Percentiles rank a stretch among this genome's conserved stretches.
These are phyloP conservation scores for Juncus effusus DNA, from an alignment of 176 grass and related monocot species.

Conservation along the genomic window DNA sequence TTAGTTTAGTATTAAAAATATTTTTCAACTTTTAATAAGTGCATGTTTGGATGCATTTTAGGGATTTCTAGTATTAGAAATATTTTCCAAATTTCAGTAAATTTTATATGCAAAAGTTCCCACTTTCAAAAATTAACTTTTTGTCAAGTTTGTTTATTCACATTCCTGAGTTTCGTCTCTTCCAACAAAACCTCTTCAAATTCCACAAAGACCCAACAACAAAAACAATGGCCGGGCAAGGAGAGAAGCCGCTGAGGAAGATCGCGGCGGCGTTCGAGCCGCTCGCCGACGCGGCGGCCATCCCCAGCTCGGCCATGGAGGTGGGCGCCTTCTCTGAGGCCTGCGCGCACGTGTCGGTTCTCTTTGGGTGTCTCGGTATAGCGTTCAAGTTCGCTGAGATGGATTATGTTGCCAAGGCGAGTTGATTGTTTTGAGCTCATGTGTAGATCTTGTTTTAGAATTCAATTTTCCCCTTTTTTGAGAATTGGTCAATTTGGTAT, in stretches of 20 bases:
- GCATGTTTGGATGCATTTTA: too few relatives aligned
- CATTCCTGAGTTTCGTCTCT: background rate
- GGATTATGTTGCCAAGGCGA: conserved; percentile 94
- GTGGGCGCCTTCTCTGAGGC: conserved; percentile 59
- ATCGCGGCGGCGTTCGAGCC: conserved; percentile 75
- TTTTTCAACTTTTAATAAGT: too few relatives aligned
- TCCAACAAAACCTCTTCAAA: background rate
- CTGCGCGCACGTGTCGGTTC: conserved; percentile 79
- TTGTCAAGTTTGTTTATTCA: too few relatives aligned
- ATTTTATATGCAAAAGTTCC: too few relatives aligned
- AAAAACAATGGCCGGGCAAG: conserved; percentile 11
- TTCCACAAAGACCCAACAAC: background rate
- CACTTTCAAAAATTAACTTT: too few relatives aligned
- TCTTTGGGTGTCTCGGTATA: conserved; percentile 90
- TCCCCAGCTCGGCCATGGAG: conserved; percentile 42
- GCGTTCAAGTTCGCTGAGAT: conserved; percentile 98
- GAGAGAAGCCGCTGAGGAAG: conserved; percentile 63
- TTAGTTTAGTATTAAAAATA: too few relatives aligned
- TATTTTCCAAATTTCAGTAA: too few relatives aligned
- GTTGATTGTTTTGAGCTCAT: background rate
- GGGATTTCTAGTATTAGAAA: too few relatives aligned
- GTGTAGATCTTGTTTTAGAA: background rate
- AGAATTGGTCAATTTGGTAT: background rate
- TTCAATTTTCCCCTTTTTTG: background rate
- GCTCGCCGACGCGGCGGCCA: conserved; percentile 42